Percentiles rank a stretch among this genome's conserved stretches.
Conservation (phyloP, 2,329 filamentous ascomycete species). For the Fusarium cyanostomum region DNA sequence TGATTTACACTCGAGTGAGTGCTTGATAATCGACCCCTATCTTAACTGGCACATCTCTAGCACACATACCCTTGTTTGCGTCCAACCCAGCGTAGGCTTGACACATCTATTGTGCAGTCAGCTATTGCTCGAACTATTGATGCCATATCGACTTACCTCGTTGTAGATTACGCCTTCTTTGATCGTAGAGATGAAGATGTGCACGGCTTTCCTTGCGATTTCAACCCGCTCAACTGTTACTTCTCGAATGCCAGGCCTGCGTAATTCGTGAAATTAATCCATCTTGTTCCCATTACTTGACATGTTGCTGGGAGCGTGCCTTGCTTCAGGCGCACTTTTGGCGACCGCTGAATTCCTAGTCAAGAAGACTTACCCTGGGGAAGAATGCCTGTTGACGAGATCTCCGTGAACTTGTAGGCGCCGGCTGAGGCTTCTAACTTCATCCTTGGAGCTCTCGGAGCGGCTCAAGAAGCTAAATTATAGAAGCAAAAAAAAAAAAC, state of each 20-base stretch:
- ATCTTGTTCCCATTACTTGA: not conserved
- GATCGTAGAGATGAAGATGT: conserved; percentile 83
- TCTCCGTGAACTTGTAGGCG: too few species aligned
- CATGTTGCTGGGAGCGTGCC: not conserved
- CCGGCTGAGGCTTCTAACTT: too few species aligned
- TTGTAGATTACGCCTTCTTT: conserved; percentile 76
- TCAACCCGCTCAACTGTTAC: conserved; percentile 81
- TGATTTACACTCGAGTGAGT: too few species aligned
- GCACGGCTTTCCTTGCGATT: conserved; percentile 78
- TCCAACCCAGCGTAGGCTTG: not conserved
- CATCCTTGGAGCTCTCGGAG: too few species aligned
- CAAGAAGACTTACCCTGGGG: too few species aligned
- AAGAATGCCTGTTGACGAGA: too few species aligned
- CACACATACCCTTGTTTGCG: not conserved
- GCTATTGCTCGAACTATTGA: not conserved
- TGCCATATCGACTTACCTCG: not conserved
- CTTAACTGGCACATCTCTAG: not conserved
- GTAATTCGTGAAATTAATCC: not conserved
- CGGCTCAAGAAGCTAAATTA: too few species aligned
- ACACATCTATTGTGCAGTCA: not conserved
- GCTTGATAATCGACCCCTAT: too few species aligned
- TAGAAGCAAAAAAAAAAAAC: too few species aligned
- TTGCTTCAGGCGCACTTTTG: too few species aligned
- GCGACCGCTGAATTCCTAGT: too few species aligned
- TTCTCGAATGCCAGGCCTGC: conserved; percentile 63